These are phyloP conservation scores for Trifolium dubium DNA, from an alignment of 306 rosid species.

Conservation along the genomic window DNA sequence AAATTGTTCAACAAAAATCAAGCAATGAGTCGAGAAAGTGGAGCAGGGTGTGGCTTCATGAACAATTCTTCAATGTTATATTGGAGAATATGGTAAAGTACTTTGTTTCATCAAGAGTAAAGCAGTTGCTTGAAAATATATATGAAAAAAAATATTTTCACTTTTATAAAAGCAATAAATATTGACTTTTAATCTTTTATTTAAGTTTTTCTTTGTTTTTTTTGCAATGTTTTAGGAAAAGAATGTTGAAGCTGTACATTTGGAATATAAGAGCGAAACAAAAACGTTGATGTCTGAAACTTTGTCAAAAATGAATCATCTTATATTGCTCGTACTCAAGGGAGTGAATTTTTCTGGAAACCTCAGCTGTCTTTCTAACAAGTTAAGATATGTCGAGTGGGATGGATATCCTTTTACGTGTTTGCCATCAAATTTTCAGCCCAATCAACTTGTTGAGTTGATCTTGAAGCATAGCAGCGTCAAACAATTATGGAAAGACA, in stretches of 20 bases:
- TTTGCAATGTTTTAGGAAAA: conserved; percentile 9
- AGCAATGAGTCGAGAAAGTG: conserved; percentile 3
- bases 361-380: neutral
- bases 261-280: neutral
- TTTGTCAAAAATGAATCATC: conserved; percentile 22
- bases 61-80: neutral
- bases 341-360: neutral
- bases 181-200: neutral
- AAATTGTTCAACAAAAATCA: conserved; percentile 1
- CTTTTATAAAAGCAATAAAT: neutral
- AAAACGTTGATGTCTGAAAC: neutral
- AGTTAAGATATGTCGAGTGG: neutral
- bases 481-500: conserved; percentile 30
- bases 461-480: neutral
- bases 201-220: neutral
- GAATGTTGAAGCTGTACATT: conserved; percentile 11
- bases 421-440: conserved; percentile 30
- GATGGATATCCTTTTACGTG: neutral
- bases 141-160: too few species aligned
- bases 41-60: conserved; percentile 16
- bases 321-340: neutral
- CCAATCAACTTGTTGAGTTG: conserved; percentile 21
- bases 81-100: conserved; percentile 11
- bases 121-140: neutral
- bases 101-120: too few species aligned